phyloP scores from a whole-genome alignment of 306 rosid species.

The Myrica gale region DNA sequence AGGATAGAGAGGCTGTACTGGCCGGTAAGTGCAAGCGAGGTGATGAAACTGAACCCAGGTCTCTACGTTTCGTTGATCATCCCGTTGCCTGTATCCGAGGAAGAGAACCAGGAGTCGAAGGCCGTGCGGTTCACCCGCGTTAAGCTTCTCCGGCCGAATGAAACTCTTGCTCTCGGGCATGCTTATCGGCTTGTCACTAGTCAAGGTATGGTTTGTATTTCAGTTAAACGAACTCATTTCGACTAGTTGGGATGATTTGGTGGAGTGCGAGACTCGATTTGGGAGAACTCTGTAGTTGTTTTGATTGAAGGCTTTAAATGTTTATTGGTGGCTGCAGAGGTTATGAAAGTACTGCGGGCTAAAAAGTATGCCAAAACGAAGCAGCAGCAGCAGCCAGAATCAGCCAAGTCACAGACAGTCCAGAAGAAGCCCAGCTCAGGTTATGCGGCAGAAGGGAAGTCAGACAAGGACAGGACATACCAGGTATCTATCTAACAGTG shows the following conservation, averaged over 20 bases:
- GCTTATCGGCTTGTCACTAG: constrained; percentile 87
- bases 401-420: constrained; percentile 24
- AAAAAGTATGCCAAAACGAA: constrained; percentile 75
- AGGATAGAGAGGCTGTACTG: constrained; percentile 81
- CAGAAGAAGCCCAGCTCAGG: constrained; percentile 31
- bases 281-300: constrained; percentile 4
- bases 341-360: constrained; percentile 79
- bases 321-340: constrained; percentile 55
- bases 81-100: constrained; percentile 61
- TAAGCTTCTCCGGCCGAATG: constrained; percentile 88
- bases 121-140: constrained; percentile 78
- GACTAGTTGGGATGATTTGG: background rate
- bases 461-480: constrained; percentile 32
- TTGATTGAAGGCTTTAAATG: constrained; percentile 18
- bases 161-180: constrained; percentile 92
- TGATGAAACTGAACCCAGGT: constrained; percentile 85
- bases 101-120: constrained; percentile 40
- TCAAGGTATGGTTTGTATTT: constrained; percentile 48
- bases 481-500: constrained; percentile 41
- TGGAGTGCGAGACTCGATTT: background rate
- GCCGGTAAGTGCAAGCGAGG: constrained; percentile 72
- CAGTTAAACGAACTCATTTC: background rate
- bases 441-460: constrained; percentile 37
- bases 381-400: constrained; percentile 53
- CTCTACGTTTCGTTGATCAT: constrained; percentile 91